phyloP scores from a whole-genome alignment of 2,329 filamentous ascomycete species.

The Hypoxylon sp. region DNA sequence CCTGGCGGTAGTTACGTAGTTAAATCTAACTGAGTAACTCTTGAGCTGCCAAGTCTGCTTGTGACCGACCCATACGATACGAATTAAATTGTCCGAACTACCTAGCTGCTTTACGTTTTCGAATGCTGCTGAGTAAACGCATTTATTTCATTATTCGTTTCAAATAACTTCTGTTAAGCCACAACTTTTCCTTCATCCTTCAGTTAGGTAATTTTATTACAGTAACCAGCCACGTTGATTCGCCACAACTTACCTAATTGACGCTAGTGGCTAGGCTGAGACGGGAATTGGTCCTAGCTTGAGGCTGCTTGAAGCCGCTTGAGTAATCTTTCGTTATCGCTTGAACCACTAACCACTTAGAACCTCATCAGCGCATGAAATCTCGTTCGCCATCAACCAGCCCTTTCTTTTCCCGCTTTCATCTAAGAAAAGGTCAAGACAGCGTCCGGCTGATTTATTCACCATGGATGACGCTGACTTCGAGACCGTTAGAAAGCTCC shows the following conservation, averaged over 20 bases:
- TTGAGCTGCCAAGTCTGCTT: constrained; percentile 9
- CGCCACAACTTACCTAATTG: constrained; percentile 14
- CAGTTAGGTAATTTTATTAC: too few relatives aligned
- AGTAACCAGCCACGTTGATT: constrained; percentile 16
- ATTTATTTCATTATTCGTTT: too few relatives aligned
- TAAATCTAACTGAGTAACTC: constrained; percentile 36
- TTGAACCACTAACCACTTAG: constrained; percentile 27
- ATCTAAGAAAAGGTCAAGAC: constrained; percentile 50
- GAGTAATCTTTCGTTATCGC: constrained; percentile 26
- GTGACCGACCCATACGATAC: constrained; percentile 6
- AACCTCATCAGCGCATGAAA: constrained; percentile 42
- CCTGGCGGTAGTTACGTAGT: constrained; percentile 32
- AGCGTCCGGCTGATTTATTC: constrained; percentile 48
- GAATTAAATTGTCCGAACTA: too few relatives aligned
- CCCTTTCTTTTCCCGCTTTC: constrained; percentile 29
- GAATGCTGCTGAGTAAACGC: too few relatives aligned
- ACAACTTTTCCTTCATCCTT: too few relatives aligned
- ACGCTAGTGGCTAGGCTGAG: constrained; percentile 14
- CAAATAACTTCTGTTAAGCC: too few relatives aligned
- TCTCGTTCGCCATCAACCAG: constrained; percentile 35
- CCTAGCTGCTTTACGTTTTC: too few relatives aligned
- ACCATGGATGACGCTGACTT: constrained; percentile 85
- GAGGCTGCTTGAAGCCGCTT: too few relatives aligned
- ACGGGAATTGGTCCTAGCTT: constrained; percentile 19
- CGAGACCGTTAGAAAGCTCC: constrained; percentile 86